Base-by-base conservation (phyloP, 768 basidiomycete genomes). In the Asterophora parasitica region DNA sequence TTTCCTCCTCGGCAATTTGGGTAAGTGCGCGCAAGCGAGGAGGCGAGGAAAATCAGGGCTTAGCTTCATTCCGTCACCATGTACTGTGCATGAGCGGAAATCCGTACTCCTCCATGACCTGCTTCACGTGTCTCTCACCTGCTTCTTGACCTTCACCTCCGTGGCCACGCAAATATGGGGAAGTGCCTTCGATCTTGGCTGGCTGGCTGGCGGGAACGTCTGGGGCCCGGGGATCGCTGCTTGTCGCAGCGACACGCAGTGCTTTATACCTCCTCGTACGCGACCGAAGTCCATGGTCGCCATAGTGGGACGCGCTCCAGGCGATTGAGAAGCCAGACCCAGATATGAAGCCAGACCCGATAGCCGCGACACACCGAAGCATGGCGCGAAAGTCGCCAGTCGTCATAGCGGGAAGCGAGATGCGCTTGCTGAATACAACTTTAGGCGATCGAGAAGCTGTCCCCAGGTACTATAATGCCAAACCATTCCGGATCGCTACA, bases 21-120 rank as follows among this genome's bases (percentile, higher is more conserved):
- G 31, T 10, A 11, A 35, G 33, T n/a, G 13, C 4, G 11, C 7
- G 4, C 33, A 19, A 32, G 33, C 12, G 12, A 31, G 23, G 43
- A 33, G 15, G 42, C 43, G 32, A 44, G 12, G 33, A 23, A 35
- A 32, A 35, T 35, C 43, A 43, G 42, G 42, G 42, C 30, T 30
- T 11, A 16, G 9, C 6, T 11, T 2, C 11, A n/a, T 7, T 10
- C 43, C 26, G 41, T 31, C 11, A 32, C n/a, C 7, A 15, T 3
- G 36, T 17, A 16, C 7, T 12, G 12, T 31, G 30, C 12, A 31
- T 9, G 30, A 31, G 9, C 8, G 30, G 12, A 31, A 31, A 9
- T 9, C 30, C 4, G 30, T 31, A 31, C 30, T 12, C 30, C 12
- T 12, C 9, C 30, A 31, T 12, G 2, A 31, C 9, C 8, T 23